Base-by-base conservation (phyloP, 306 rosid genomes). In the Potentilla sterilis region DNA sequence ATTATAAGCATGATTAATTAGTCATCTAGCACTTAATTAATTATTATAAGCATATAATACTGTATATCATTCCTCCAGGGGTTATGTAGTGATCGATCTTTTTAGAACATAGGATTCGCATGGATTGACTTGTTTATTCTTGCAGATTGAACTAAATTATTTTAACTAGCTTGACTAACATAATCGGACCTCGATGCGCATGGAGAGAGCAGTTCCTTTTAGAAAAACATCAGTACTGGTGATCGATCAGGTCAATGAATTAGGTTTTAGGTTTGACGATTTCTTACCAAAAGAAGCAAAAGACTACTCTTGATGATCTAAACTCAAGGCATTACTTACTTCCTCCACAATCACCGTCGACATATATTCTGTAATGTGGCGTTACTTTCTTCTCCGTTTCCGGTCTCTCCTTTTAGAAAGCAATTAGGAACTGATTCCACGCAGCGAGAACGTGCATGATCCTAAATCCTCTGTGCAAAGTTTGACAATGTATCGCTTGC, bases 191-290 rank as follows among this genome's bases (percentile, higher is more conserved):
- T 40, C 70, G 49, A n/a, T 67, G 18, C 51, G 51, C 49, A 13
- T 48, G 59, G 46, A 70, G 21, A 37, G 46, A 38, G 43, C 38
- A 63, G 59, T 21, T 69, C 59, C 59, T 16, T 47, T 70, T 32
- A 16, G 61, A 28, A 69, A 69, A 44, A 6, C 74, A 70, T 34
- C 37, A 9, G 18, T 49, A 1, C 0, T 5, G 67, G 32, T 19
- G 63, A 7, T 54, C 57, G 59, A 59, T 13, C 38, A 32, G 46
- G 77, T 74, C 77, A 74, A 74, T 59, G 77, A 28, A 61, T 74
- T 74, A 74, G 69, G 77, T 59, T 43, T 18, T 34, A 28, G n/a
- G 58, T 44, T 28, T 74, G 77, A 74, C 59, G 8, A 59, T 43
- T 74, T 42, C 18, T 43, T 58, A 43, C 69, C 58, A 8, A 41